Evolutionary conservation across 176 grass and related monocot genomes (phyloP).

Genomic region (Neostapfia colusana): DNA sequence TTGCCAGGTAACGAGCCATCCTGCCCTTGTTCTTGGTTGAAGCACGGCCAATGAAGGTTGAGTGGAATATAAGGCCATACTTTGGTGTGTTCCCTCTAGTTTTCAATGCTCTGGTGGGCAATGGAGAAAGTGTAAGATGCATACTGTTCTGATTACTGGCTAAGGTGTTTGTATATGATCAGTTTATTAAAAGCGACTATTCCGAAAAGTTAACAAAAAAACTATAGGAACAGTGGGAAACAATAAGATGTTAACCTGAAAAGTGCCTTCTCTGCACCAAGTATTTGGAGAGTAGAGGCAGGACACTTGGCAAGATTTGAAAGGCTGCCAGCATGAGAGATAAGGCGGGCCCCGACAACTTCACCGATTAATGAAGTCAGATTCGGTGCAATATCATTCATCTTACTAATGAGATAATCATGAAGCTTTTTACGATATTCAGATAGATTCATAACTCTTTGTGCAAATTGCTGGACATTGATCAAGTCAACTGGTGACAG

Average conservation of each 20-base stretch:
- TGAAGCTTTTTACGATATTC: slow-evolving; percentile 92
- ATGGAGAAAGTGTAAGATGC: neutral
- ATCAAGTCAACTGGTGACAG: slow-evolving; percentile 88
- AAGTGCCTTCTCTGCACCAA: slow-evolving; percentile 95
- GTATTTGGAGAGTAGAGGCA: slow-evolving; percentile 93
- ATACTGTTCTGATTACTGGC: neutral
- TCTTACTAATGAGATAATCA: slow-evolving; percentile 97
- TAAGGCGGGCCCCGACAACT: slow-evolving; percentile 85
- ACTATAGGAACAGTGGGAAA: neutral
- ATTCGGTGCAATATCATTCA: slow-evolving; percentile 96
- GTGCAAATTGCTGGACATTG: slow-evolving; percentile 85
- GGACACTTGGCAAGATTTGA: slow-evolving; percentile 95
- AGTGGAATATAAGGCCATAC: slow-evolving; percentile 97
- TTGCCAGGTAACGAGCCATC: slow-evolving; percentile 94
- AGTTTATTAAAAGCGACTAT: neutral
- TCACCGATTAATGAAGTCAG: slow-evolving; percentile 83
- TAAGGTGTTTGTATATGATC: neutral
- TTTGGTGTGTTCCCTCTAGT: slow-evolving; percentile 91
- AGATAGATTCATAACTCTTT: slow-evolving; percentile 85
- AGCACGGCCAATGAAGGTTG: slow-evolving; percentile 94
- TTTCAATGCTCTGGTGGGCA: slow-evolving; percentile 68
- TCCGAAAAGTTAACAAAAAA: neutral
- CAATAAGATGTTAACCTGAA: slow-evolving; percentile 61
- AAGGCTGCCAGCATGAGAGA: slow-evolving; percentile 98
- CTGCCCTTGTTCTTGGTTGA: slow-evolving; percentile 91